phyloP scores from a whole-genome alignment of 2,329 filamentous ascomycete species.

The Neofusicoccum umdonicola region DNA sequence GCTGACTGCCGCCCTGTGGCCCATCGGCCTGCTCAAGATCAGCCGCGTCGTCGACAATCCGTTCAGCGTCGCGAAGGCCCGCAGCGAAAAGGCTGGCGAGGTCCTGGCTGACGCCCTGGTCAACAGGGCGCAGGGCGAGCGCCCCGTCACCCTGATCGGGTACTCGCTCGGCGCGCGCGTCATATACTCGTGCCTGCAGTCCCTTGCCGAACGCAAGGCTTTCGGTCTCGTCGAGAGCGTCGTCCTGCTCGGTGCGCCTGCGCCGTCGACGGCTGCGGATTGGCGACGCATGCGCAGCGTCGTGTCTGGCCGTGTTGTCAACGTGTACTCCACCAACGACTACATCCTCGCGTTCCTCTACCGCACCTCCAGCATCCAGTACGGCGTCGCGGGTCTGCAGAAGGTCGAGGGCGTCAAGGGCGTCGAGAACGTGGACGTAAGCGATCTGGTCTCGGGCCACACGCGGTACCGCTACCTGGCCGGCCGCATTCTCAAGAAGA shows the following conservation, averaged over 20 bases:
- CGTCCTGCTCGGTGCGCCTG: constrained; percentile 77
- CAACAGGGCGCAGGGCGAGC: constrained; percentile 77
- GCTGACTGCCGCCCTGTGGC: constrained; percentile 50
- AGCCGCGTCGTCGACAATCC: constrained; percentile 71
- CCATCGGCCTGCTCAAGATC: constrained; percentile 47
- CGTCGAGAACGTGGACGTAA: constrained; percentile 59
- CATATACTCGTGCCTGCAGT: constrained; percentile 77
- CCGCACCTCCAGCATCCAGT: constrained; percentile 75
- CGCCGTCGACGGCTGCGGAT: constrained; percentile 66
- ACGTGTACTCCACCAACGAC: constrained; percentile 85
- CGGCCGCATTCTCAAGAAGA: constrained; percentile 49
- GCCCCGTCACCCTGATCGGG: constrained; percentile 75
- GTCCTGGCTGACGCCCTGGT: constrained; percentile 80
- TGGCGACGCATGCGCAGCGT: constrained; percentile 78
- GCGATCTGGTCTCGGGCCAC: constrained; percentile 50
- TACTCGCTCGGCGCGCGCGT: constrained; percentile 80
- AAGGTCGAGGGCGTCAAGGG: constrained; percentile 67
- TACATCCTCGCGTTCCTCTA: constrained; percentile 86
- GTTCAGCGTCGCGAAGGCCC: constrained; percentile 71
- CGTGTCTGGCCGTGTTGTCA: constrained; percentile 78
- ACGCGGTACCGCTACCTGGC: constrained; percentile 51
- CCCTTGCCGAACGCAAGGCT: constrained; percentile 71
- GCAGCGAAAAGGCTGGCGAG: constrained; percentile 75
- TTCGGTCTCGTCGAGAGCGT: constrained; percentile 84
- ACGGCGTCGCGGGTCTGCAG: constrained; percentile 81